Evolutionary conservation across 805 yeast genomes (phyloP), one percentile per base, ranked within the genome.

Genomic region (Yamadazyma scolyti): DNA sequence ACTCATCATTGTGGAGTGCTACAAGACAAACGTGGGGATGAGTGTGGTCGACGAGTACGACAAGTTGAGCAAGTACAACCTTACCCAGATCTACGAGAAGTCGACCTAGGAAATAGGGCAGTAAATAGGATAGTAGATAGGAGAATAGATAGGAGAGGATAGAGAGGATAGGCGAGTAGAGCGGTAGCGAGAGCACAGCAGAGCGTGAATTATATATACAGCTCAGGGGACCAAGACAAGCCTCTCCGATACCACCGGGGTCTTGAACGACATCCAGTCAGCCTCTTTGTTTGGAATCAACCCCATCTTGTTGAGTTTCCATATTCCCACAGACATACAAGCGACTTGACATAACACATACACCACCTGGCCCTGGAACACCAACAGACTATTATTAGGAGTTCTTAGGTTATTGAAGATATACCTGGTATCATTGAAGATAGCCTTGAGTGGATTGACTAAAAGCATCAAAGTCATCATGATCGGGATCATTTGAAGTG

Each of bases 211-310:
- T n/a, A 12, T 12, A 20, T 28, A 21, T 28, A 16, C 6, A 14
- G 12, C n/a, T n/a, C n/a, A n/a, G n/a, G n/a, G n/a, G n/a, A n/a
- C n/a, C n/a, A n/a, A n/a, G n/a, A n/a, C n/a, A n/a, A n/a, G n/a
- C n/a, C n/a, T n/a, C n/a, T n/a, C n/a, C n/a, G n/a, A n/a, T n/a
- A n/a, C n/a, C n/a, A 65, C 43, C 5, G 68, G 61, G 2, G 44
- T 46, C 50, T 88, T 94, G 89, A 95, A 89, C 5, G 87, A 78
- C 11, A 90, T 61, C 97, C 97, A 93, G 52, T 90, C 98, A 43
- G 95, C 81, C 27, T 71, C 71, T 21, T 78, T 81, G 46, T 82
- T 85, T 14, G 98, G 98, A 37, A 90, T 77, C 42, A 90, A 64
- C 0, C 97, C 97, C 96, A 90, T 85, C 14, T 71, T 65, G 45